Base-by-base conservation (phyloP, 1,284 basidiomycete genomes). In the Cutaneotrichosporon curvatum region DNA sequence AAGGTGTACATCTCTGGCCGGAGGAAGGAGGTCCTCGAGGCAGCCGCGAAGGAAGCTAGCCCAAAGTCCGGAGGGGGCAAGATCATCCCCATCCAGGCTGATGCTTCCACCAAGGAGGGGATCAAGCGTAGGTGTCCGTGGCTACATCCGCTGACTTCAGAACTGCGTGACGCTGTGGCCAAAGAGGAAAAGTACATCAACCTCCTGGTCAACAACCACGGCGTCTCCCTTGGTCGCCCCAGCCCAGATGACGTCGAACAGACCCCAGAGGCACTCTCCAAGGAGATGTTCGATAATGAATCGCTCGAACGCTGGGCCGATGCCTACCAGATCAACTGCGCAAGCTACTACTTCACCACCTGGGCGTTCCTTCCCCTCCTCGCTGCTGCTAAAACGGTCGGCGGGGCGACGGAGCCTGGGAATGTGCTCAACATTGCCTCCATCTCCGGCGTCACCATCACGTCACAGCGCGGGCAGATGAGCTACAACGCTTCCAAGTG, bases 1-100 rank as follows among this genome's bases (percentile, higher is more conserved):
- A 63, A 59, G 40, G 71, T 73, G n/a, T 69, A 67, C 53, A 72
- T 72, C 56, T 66, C 65, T 14, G 70, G 69, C 9, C 54, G 71
- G 21, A 54, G 71, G 11, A 45, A 51, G 15, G 69, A 71, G 11
- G 57, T 65, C 1, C 53, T 71, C 21, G 53, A 65, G 6, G 44
- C 42, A 6, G 57, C 70, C 4, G 63, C 58, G 15, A 53, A 59
- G 43, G 62, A 61, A 5, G 45, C 38, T 5, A 22, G 21, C 9
- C 43, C 46, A 8, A 45, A 33, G 43, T 21, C 14, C 33, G 35
- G 52, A 44, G 20, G 18, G 20, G 59, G 57, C 11, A 37, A 45
- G 39, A 33, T 49, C 31, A 45, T 49, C 30, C 34, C 48, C 22
- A 18, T 49, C 30, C 37, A 45, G 38, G 43, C 43, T 5, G 48